Evolutionary conservation across 1,139 yeast genomes (phyloP), one percentile per base, ranked within the genome.

Genomic region (Nadsonia starkeyi-henricii): DNA sequence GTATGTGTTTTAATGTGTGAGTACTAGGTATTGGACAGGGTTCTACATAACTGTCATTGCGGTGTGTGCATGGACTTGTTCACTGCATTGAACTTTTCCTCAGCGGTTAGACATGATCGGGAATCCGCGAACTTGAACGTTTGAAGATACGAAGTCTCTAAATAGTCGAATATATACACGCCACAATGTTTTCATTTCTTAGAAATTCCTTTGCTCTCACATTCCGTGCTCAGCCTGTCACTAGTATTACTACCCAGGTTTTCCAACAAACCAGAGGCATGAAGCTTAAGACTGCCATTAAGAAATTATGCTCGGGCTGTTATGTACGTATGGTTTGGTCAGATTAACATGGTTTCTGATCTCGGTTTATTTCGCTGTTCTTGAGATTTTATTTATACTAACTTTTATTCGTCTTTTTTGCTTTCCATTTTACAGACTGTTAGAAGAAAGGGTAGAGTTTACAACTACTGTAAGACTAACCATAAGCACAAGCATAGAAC

Each of bases 401-500:
- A 26, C 26, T 20, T 37, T 17, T 12, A 26, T 13, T 5, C 9
- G 28, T 5, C 9, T 23, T 43, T 42, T 26, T 5, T 23, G 28
- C 8, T 23, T 23, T 43, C 43, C 26, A 45, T 44, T 42, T 36
- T 21, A 18, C 46, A 66, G 70, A 75, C 85, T 68, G 96, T 91
- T 17, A 82, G 93, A 68, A 80, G 97, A 68, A 89, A 88, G 68
- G 97, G 97, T 39, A 74, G 94, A 61, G 93, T 88, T 21, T 88
- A 85, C 57, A 95, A 89, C 42, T 83, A 85, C 64, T 91, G 97
- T 72, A 89, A 89, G 65, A 72, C 91, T 45, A 86, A 88, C 65
- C 88, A 89, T 54, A 86, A 86, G 67, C 98, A 91, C 68, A 91
- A 91, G 69, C 98, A 91, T 67, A 85, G 96, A 68, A 33, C 39